Percentiles rank a stretch among this genome's conserved stretches.
phyloP scores from a whole-genome alignment of 257 asterid species.

The Galeopsis tetrahit region DNA sequence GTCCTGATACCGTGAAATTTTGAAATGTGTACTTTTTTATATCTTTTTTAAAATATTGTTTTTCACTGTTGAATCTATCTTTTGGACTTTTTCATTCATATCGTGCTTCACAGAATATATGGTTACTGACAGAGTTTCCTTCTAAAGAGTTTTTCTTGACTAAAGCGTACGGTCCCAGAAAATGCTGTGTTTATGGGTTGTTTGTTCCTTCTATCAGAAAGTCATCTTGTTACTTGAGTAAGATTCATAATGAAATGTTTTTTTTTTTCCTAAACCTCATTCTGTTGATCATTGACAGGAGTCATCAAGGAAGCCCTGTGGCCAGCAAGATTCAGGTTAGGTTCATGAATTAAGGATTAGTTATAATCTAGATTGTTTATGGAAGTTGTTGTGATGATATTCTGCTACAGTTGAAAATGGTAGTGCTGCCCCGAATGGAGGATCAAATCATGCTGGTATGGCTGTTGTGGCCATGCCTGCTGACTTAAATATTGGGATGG shows the following conservation, averaged over 20 bases:
- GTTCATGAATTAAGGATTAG: not conserved
- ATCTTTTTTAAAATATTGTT: not conserved
- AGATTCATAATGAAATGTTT: not conserved
- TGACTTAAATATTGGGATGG: conserved; percentile 79
- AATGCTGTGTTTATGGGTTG: not conserved
- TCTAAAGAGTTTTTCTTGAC: not conserved
- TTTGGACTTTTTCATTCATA: not conserved
- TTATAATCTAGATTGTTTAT: conserved; percentile 32
- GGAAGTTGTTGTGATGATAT: conserved; percentile 25
- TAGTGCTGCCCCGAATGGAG: conserved; percentile 68
- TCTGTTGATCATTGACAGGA: conserved; percentile 42
- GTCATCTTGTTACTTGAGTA: not conserved
- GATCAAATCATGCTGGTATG: conserved; percentile 44
- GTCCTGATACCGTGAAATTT: not conserved
- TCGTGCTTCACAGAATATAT: not conserved
- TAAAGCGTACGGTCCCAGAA: not conserved
- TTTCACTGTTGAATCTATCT: conserved; percentile 1
- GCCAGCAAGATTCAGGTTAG: conserved; percentile 62
- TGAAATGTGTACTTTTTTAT: not conserved
- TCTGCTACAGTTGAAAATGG: conserved; percentile 69
- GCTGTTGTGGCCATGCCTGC: conserved; percentile 49
- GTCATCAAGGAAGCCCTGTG: conserved; percentile 58
- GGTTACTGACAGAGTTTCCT: conserved; percentile 12
- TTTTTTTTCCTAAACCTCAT: conserved; percentile 22
- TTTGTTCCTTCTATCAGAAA: not conserved